These are phyloP conservation scores for Filobasidium wieringae DNA, from an alignment of 768 basidiomycete species.

Conservation along the genomic window DNA sequence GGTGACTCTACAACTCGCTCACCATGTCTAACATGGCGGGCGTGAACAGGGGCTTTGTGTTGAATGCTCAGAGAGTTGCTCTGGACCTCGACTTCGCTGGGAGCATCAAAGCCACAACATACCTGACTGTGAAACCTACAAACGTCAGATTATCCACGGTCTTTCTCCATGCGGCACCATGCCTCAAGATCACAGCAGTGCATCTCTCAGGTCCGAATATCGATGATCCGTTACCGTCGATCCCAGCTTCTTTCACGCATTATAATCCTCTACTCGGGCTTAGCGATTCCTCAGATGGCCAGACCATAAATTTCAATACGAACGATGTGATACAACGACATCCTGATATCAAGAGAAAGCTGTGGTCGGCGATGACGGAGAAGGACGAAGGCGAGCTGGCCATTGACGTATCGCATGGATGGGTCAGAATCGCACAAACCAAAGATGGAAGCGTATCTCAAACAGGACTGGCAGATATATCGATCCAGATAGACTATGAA, in stretches of 20 bases:
- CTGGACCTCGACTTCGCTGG: conserved; percentile 89
- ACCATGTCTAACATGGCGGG: conserved; percentile 6
- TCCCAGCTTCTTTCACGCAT: conserved; percentile 26
- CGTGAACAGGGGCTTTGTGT: conserved; percentile 10
- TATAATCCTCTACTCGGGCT: conserved; percentile 42
- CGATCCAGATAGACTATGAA: conserved; percentile 31
- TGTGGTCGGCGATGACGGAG: conserved; percentile 82
- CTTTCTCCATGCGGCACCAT: conserved; percentile 52
- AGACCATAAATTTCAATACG: conserved; percentile 48
- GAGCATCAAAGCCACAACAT: conserved; percentile 79
- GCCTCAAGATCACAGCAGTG: conserved; percentile 22
- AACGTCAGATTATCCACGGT: conserved; percentile 67
- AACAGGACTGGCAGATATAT: conserved; percentile 27
- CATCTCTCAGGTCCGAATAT: conserved; percentile 28
- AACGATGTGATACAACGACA: conserved; percentile 73
- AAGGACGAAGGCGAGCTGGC: conserved; percentile 89
- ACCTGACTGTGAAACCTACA: conserved; percentile 75
- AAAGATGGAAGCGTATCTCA: conserved; percentile 49
- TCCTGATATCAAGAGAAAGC: conserved; percentile 81
- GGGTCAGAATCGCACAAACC: conserved; percentile 47
- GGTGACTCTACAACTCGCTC: not conserved
- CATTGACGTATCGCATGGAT: conserved; percentile 54
- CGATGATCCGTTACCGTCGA: conserved; percentile 22
- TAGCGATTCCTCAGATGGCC: conserved; percentile 50
- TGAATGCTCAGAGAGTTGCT: conserved; percentile 88